phyloP scores from a whole-genome alignment of 2,329 filamentous ascomycete genomes.

The Fusarium torulosum region DNA sequence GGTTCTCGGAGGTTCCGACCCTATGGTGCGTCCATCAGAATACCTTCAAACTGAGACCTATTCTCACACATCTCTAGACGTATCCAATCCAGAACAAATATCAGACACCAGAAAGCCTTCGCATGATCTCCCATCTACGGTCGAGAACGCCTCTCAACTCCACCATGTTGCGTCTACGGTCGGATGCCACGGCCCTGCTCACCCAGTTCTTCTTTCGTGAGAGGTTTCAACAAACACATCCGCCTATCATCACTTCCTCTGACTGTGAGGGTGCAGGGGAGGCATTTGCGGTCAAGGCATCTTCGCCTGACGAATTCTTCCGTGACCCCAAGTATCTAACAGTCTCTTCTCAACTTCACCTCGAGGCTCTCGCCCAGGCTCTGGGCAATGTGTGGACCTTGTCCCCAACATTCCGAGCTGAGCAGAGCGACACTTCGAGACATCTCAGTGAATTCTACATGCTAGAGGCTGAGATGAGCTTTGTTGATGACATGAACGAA shows the following conservation, averaged over 20 bases:
- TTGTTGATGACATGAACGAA: slow-evolving; percentile 75
- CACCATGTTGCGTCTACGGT: slow-evolving; percentile 83
- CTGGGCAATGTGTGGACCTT: slow-evolving; percentile 93
- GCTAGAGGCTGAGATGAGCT: slow-evolving; percentile 92
- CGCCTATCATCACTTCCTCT: slow-evolving; percentile 94
- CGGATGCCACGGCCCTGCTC: slow-evolving; percentile 79
- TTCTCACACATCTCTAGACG: slow-evolving; percentile 65
- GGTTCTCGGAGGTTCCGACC: slow-evolving; percentile 81
- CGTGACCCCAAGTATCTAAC: slow-evolving; percentile 91
- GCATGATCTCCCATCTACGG: slow-evolving; percentile 88
- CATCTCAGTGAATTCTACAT: slow-evolving; percentile 99
- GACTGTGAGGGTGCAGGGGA: slow-evolving; percentile 98
- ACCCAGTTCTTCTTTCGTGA: slow-evolving; percentile 80
- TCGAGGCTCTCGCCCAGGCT: slow-evolving; percentile 90
- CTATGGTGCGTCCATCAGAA: slow-evolving; percentile 70
- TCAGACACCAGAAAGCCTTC: slow-evolving; percentile 88
- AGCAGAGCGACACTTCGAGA: slow-evolving; percentile 90
- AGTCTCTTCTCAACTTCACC: slow-evolving; percentile 92
- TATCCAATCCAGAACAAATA: slow-evolving; percentile 98
- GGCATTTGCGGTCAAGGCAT: slow-evolving; percentile 79
- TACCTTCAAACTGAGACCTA: not conserved
- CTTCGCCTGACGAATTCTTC: slow-evolving; percentile 73
- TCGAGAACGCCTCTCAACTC: slow-evolving; percentile 84
- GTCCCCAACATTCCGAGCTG: slow-evolving; percentile 93
- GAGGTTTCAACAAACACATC: slow-evolving; percentile 85